phyloP scores from a whole-genome alignment of 2,329 filamentous ascomycete genomes.

The Paecilomyces dactylethromorphus region DNA sequence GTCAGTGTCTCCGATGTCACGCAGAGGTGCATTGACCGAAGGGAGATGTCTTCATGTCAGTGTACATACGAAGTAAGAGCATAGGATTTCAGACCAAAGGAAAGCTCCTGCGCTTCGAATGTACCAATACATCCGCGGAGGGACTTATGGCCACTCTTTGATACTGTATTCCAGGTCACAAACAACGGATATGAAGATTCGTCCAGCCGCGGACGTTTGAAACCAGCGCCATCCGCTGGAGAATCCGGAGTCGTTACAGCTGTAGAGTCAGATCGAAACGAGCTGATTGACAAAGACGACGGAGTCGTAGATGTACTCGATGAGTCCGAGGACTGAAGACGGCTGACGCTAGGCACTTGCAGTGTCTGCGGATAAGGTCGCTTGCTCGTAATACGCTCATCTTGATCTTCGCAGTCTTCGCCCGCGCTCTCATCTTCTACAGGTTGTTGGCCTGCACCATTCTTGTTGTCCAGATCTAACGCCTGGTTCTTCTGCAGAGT shows the following conservation, averaged over 20 bases:
- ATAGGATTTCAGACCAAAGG: conserved; percentile 68
- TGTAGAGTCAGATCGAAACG: conserved; percentile 38
- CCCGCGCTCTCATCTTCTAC: conserved; percentile 21
- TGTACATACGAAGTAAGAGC: conserved; percentile 65
- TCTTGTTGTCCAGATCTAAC: conserved; percentile 10
- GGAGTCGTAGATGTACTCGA: conserved; percentile 34
- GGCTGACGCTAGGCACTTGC: conserved; percentile 25
- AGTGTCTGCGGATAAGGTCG: conserved; percentile 14
- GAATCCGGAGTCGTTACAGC: conserved; percentile 40
- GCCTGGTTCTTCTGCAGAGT: conserved; percentile 18
- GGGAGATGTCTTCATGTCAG: background rate
- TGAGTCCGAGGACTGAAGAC: conserved; percentile 32
- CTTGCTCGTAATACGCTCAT: conserved; percentile 2
- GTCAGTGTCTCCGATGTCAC: conserved; percentile 1
- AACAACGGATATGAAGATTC: conserved; percentile 66
- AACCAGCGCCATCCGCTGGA: conserved; percentile 17
- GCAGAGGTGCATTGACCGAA: background rate
- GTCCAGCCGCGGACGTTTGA: conserved; percentile 25
- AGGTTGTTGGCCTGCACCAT: conserved; percentile 7
- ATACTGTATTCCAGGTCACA: conserved; percentile 85
- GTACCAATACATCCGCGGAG: conserved; percentile 95
- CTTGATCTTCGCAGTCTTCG: conserved; percentile 10
- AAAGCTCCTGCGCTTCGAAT: conserved; percentile 71
- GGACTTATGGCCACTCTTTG: conserved; percentile 53
- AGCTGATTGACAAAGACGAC: conserved; percentile 42